Evolutionary conservation across 441 rosid species (phyloP), one percentile per base, ranked within the genome.

Genomic region (Aquilaria agallochum): DNA sequence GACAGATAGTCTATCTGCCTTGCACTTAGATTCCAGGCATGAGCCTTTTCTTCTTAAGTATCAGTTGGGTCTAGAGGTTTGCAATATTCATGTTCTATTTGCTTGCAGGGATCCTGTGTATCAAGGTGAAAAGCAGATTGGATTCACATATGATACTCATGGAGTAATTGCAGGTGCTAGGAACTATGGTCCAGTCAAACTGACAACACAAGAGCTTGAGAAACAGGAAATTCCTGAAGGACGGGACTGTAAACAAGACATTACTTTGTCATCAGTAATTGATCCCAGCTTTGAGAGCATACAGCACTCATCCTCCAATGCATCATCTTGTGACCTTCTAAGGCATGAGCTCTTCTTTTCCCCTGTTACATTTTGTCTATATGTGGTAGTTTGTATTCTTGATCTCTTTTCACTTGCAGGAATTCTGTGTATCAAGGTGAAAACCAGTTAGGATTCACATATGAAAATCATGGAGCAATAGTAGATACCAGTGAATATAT

Each of bases 61-160:
- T 67, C 53, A 7, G 4, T 63, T 53, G 55, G 52, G 59, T 36
- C 48, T 68, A 4, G 44, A 56, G 14, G 32, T 51, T 66, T 14
- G 42, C 66, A 34, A 55, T 46, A 40, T 27, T 55, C 45, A 50
- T 64, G 36, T 48, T 69, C 59, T 36, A 55, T 56, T 70, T 62
- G 31, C 55, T 42, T 69, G 64, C 78, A 79, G 84, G 65, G 66
- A 68, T 68, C 55, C 62, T 8, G 73, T 58, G 69, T 44, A 55
- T 52, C 56, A 5, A 63, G 72, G 40, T 51, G 66, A 61, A 42
- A 50, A 66, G 62, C 73, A 67, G 9, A 62, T 47, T 60, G 72
- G 72, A 52, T 68, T 60, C 50, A 47, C 50, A 42, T 32, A 55
- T 53, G 64, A 66, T 64, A 32, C 64, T 58, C 71, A 42, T 54